Percentiles rank a stretch among this genome's conserved stretches.
phyloP scores from a whole-genome alignment of 768 basidiomycete species.

The Trametopsis cervina region DNA sequence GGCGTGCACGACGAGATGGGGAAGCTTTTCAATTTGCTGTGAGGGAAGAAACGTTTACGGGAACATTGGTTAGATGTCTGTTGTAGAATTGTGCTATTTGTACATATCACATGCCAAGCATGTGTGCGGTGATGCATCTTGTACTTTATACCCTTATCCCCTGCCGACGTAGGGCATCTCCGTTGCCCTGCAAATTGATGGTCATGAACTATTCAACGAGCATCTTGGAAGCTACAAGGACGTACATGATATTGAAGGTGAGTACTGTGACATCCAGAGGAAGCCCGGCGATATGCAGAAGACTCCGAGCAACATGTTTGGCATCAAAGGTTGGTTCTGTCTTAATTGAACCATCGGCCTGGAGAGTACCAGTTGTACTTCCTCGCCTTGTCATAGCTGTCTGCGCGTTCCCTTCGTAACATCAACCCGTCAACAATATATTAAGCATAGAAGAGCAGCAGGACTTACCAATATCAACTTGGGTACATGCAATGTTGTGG shows the following conservation, averaged over 20 bases:
- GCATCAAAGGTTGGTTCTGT: slow-evolving; percentile 67
- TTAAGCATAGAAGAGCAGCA: background rate
- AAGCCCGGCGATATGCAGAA: slow-evolving; percentile 66
- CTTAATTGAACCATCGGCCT: slow-evolving; percentile 55
- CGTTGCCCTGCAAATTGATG: slow-evolving; percentile 30
- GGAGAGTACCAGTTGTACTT: slow-evolving; percentile 43
- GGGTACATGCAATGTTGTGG: slow-evolving; percentile 68
- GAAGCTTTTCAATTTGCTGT: slow-evolving; percentile 19
- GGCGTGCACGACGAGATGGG: slow-evolving; percentile 58
- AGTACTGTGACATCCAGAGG: slow-evolving; percentile 66
- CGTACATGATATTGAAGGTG: slow-evolving; percentile 66
- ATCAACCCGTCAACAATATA: background rate
- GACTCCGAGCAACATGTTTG: slow-evolving; percentile 59
- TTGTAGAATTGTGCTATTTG: too few species aligned
- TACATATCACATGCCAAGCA: background rate
- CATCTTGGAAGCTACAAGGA: background rate
- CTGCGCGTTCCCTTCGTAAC: slow-evolving; percentile 58
- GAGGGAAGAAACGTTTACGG: too few species aligned
- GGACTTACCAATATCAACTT: slow-evolving; percentile 72
- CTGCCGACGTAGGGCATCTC: slow-evolving; percentile 40
- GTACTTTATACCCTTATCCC: slow-evolving; percentile 18
- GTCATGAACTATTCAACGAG: background rate
- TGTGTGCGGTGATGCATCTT: background rate
- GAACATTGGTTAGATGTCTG: too few species aligned
- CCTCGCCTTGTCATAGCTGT: slow-evolving; percentile 49